Base-by-base conservation (phyloP, 148 eudicot genomes). In the Diospyros lotus region DNA sequence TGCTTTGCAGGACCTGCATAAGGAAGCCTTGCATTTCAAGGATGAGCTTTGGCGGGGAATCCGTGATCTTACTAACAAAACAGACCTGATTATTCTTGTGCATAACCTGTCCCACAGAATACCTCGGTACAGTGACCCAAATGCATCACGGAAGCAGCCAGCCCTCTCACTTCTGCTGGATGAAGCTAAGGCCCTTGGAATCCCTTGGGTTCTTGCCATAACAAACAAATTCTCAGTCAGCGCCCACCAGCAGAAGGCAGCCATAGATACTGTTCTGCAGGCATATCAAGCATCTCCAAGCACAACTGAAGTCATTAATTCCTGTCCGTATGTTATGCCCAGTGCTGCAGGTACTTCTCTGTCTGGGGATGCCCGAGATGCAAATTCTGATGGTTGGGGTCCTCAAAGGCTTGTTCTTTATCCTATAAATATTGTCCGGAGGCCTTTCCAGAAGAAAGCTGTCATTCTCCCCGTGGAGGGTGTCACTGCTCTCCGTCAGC, bases 161-260 rank as follows among this genome's bases (percentile, higher is more conserved):
- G 96, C 97, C 62, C 97, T 95, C 50, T 76, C 90, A 39, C 79
- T 88, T 55, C 69, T 95, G 72, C 73, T 92, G 76, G 91, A 92
- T 64, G 99, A 95, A 82, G 99, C 94, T 58, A 95, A 95, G 79
- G 87, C 97, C 62, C 89, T 95, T 70, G 96, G 99, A n/a, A 77
- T 95, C 64, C 99, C 97, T 66, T 95, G 98, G 99, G 92, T 95
- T 64, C 93, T 95, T 78, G 99, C 97, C 38, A 85, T 95, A 75
- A 92, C 99, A 41, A 95, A 95, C 73, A 92, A 90, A 77, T 92
- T 86, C 78, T 88, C 99, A 15, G 97, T 92, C 46, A 92, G 97
- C 67, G 96, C 97, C 11, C 96, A 95, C 86, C 92, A 95, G 80
- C 99, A 95, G 77, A 89, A 84, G 67, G 84, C 85, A 72, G 85